Conservation (phyloP, 257 asterid genomes). For the Scutellaria barbata region DNA sequence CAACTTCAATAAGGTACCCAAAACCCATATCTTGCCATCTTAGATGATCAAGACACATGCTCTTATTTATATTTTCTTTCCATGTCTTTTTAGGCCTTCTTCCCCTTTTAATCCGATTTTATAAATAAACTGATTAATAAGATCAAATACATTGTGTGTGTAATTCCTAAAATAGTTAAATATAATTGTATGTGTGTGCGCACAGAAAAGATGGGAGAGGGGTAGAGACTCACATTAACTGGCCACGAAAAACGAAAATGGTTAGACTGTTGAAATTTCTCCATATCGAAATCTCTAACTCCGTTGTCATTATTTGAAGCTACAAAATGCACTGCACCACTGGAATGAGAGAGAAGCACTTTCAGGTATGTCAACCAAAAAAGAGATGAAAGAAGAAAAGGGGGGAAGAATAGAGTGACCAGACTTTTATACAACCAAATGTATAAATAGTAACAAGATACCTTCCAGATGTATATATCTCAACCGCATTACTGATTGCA, state of each 20-base stretch:
- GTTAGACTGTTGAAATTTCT: conserved; percentile 71
- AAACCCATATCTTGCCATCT: too few relatives aligned
- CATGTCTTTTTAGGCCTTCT: too few relatives aligned
- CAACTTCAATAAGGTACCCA: conserved; percentile 23
- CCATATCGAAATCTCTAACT: conserved; percentile 90
- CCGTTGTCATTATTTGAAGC: conserved; percentile 92
- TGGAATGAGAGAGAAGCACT: conserved; percentile 40
- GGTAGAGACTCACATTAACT: conserved; percentile 73
- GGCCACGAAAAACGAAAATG: conserved; percentile 88
- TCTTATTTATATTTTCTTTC: too few relatives aligned
- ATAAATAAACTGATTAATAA: background rate
- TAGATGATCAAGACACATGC: too few relatives aligned
- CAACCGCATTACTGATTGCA: conserved; percentile 88
- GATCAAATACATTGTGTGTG: background rate
- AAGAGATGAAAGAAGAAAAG: background rate
- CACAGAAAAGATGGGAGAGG: background rate
- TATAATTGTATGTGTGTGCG: background rate
- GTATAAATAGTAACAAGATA: conserved; percentile 31
- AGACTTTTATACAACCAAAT: background rate
- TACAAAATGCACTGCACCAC: conserved; percentile 90
- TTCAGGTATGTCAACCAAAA: conserved; percentile 34
- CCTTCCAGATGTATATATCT: conserved; percentile 72
- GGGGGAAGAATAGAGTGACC: conserved; percentile 14
- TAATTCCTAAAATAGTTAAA: background rate
- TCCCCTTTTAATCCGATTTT: too few relatives aligned